These are phyloP conservation scores for Hymenoscyphus repandus DNA, from an alignment of 2,329 filamentous ascomycete genomes.

Conservation along the genomic window DNA sequence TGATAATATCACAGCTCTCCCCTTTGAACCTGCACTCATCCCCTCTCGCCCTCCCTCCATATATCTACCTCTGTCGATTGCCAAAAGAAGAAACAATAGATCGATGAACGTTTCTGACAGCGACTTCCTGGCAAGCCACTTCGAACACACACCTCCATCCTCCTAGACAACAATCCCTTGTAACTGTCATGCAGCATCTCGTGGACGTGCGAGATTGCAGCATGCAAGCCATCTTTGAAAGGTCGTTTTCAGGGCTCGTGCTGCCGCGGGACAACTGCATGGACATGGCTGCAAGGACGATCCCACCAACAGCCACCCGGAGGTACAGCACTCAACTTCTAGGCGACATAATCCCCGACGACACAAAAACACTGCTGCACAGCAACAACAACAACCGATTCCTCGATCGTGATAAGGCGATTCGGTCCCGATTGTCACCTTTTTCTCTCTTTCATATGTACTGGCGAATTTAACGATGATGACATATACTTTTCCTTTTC, in stretches of 20 bases:
- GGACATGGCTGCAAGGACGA: constrained; percentile 4
- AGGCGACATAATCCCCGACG: not conserved
- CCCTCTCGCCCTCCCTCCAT: not conserved
- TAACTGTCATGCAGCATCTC: not conserved
- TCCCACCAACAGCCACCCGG: not conserved
- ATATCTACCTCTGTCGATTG: not conserved
- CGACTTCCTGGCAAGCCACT: too few species aligned
- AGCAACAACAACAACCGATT: not conserved
- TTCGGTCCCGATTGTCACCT: not conserved
- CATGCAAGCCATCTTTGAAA: not conserved
- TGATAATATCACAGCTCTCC: too few species aligned
- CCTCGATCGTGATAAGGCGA: too few species aligned
- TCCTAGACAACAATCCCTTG: not conserved
- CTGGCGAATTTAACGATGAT: constrained; percentile 1
- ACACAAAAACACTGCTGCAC: not conserved
- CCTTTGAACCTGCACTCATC: too few species aligned
- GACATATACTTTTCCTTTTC: not conserved
- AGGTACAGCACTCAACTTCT: not conserved
- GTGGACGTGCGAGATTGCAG: constrained; percentile 4
- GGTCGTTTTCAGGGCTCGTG: not conserved
- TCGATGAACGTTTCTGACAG: too few species aligned
- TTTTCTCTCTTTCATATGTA: not conserved
- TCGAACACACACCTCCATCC: not conserved
- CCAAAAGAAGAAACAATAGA: not conserved
- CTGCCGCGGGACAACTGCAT: too few species aligned